These are phyloP conservation scores for Monosporascus cannonballus DNA, from an alignment of 2,329 filamentous ascomycete genomes.

Conservation along the genomic window DNA sequence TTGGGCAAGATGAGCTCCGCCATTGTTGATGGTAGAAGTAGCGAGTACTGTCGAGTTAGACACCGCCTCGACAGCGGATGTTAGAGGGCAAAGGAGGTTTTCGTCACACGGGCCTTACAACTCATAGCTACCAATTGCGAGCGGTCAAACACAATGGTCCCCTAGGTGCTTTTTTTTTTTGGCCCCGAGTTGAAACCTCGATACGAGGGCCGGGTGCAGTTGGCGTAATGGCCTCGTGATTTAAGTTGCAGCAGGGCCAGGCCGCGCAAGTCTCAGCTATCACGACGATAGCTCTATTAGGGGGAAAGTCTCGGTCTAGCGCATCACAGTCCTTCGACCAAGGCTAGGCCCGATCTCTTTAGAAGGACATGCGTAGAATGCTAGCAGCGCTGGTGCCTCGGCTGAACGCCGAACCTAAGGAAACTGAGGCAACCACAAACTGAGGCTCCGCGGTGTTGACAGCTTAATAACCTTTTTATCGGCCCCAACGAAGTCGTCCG, in stretches of 20 bases:
- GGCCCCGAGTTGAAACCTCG: neutral
- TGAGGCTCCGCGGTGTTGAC: no score
- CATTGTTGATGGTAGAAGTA: slow-evolving; percentile 17
- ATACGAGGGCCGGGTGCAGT: neutral
- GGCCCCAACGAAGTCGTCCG: neutral
- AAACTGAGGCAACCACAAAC: neutral
- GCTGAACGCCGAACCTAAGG: neutral
- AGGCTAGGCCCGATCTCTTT: neutral
- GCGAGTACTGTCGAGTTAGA: neutral
- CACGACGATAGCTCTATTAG: neutral
- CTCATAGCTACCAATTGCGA: neutral
- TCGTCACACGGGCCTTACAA: neutral
- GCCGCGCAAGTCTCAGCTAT: neutral
- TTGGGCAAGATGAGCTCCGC: slow-evolving; percentile 44
- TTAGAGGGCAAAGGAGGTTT: neutral
- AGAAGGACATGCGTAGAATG: neutral
- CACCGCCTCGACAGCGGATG: neutral
- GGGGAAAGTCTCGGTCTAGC: neutral
- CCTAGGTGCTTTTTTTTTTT: neutral
- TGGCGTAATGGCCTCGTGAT: neutral
- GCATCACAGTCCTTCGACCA: neutral
- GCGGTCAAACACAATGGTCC: neutral
- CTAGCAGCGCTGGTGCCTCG: neutral
- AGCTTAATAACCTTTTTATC: neutral
- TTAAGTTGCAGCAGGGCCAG: neutral